Conservation (phyloP, 108 stramenopile genomes). For the Pseudonitzschia delicatissima region DNA sequence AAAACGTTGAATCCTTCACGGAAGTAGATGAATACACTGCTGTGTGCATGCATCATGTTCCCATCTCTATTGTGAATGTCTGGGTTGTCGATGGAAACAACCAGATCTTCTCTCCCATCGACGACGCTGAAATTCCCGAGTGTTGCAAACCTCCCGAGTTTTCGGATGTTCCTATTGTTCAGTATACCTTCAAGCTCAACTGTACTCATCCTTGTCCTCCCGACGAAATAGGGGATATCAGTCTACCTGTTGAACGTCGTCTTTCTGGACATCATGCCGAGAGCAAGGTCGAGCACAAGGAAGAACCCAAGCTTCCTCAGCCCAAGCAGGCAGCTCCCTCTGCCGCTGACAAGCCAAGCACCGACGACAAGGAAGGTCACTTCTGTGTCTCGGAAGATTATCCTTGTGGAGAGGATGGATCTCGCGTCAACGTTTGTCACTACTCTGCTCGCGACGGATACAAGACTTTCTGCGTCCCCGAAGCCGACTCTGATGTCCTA, state of each 20-base stretch:
- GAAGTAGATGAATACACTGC: constrained; percentile 21
- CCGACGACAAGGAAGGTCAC: constrained; percentile 9
- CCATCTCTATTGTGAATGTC: constrained; percentile 23
- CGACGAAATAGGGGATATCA: constrained; percentile 2
- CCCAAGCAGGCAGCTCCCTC: background rate
- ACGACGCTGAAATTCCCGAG: constrained; percentile 21
- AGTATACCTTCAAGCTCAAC: constrained; percentile 25
- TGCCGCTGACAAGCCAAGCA: background rate
- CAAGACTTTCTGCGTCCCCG: constrained; percentile 44
- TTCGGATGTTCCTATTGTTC: background rate
- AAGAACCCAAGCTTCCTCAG: background rate
- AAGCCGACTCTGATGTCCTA: constrained; percentile 38
- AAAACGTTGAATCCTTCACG: background rate
- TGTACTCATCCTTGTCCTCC: constrained; percentile 15
- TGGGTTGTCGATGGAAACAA: constrained; percentile 15
- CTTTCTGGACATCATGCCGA: background rate
- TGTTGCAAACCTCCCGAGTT: constrained; percentile 24
- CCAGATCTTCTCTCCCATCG: background rate
- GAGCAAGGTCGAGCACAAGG: background rate
- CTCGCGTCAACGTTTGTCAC: constrained; percentile 40
- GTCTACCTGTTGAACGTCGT: background rate
- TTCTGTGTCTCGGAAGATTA: constrained; percentile 36
- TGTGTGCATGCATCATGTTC: constrained; percentile 28
- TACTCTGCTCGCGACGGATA: constrained; percentile 38
- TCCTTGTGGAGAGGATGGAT: constrained; percentile 31